A percentile compares a stretch with the other conserved stretches of the same genome.
phyloP scores from a whole-genome alignment of 768 basidiomycete species.

The Dacryopinax primogenitus region DNA sequence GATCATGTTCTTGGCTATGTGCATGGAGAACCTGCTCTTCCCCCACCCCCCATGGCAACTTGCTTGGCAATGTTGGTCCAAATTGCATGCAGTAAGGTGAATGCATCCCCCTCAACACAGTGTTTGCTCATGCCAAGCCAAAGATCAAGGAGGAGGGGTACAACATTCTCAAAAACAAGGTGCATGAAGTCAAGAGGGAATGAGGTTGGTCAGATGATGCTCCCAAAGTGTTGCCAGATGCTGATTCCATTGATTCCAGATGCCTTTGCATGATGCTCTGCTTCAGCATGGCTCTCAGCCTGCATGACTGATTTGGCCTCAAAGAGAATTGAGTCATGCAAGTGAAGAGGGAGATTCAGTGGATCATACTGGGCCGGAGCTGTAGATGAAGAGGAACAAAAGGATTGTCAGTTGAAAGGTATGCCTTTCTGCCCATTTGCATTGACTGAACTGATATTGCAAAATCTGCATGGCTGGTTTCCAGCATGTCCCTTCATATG shows the following conservation, averaged over 20 bases:
- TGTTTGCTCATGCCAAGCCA: too few relatives aligned
- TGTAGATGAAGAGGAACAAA: not conserved
- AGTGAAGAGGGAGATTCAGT: slow-evolving; percentile 24
- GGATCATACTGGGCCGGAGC: slow-evolving; percentile 19
- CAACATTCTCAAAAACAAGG: slow-evolving; percentile 35
- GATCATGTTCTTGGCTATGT: too few relatives aligned
- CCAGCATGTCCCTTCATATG: slow-evolving; percentile 36
- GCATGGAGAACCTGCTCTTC: too few relatives aligned
- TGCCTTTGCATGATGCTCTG: slow-evolving; percentile 21
- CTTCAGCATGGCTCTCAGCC: slow-evolving; percentile 19
- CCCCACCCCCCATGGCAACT: too few relatives aligned
- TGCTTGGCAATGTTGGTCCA: slow-evolving; percentile 11
- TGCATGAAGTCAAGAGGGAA: slow-evolving; percentile 42
- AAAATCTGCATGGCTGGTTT: slow-evolving; percentile 29
- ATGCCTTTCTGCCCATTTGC: not conserved
- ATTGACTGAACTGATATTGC: slow-evolving; percentile 25
- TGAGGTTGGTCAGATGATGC: slow-evolving; percentile 31
- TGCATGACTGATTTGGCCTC: slow-evolving; percentile 22
- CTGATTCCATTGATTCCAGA: slow-evolving; percentile 28
- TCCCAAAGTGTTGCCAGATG: slow-evolving; percentile 17
- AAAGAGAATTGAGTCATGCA: slow-evolving; percentile 18
- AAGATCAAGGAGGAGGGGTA: slow-evolving; percentile 33
- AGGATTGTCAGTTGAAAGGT: not conserved
- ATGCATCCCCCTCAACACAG: too few relatives aligned
- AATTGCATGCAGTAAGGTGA: not conserved